Evolutionary conservation across 108 stramenopile species (phyloP).

Genomic region (Fragilariopsis cylindrus): DNA sequence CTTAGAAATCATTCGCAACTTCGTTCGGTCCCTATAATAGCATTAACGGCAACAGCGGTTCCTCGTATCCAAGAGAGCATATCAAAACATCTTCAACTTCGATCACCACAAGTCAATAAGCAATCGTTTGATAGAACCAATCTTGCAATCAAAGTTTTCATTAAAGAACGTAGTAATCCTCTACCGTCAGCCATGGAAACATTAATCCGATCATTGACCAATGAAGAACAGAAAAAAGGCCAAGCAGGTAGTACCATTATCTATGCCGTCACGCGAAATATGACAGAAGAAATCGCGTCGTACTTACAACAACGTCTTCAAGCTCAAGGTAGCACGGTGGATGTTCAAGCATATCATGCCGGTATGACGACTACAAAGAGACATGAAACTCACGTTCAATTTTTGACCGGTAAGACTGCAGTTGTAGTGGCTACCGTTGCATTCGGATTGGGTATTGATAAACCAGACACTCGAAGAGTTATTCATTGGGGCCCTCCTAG

Average conservation of each 20-base stretch:
- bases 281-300: conserved; percentile 50
- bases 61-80: conserved; percentile 81
- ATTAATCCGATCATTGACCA: conserved; percentile 12
- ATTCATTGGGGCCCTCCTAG: conserved; percentile 89
- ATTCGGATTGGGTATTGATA: conserved; percentile 99
- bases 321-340: background rate
- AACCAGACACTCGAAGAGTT: conserved; percentile 70
- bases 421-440: conserved; percentile 95
- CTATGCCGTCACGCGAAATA: conserved; percentile 64
- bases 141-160: conserved; percentile 68
- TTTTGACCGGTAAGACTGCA: conserved; percentile 71
- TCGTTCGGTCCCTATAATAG: conserved; percentile 69
- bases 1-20: conserved; percentile 52
- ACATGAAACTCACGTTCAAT: conserved; percentile 63
- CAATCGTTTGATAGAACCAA: conserved; percentile 91
- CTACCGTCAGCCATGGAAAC: conserved; percentile 48
- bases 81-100: conserved; percentile 56
- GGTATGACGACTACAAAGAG: conserved; percentile 64
- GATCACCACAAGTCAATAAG: conserved; percentile 45
- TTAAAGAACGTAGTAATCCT: conserved; percentile 52
- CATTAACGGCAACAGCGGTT: conserved; percentile 95
- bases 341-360: conserved; percentile 76
- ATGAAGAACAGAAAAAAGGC: conserved; percentile 11
- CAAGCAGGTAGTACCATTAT: conserved; percentile 62
- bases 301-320: conserved; percentile 34